Base-by-base conservation (phyloP, 2,329 filamentous ascomycete genomes). In the Clonostachys chloroleuca region DNA sequence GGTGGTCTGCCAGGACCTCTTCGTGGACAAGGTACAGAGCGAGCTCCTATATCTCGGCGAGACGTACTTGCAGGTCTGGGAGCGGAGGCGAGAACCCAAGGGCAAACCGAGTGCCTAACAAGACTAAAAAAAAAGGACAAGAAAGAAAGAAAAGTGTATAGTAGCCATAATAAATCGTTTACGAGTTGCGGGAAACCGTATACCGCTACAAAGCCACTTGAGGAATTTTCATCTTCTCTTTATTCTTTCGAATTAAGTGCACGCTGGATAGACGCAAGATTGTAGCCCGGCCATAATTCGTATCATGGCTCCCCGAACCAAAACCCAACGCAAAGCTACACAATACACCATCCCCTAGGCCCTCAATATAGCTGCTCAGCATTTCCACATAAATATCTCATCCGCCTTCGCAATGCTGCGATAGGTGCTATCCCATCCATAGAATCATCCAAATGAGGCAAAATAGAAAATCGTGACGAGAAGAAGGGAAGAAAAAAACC, bases 1-100 rank as follows among this genome's bases (percentile, higher is more conserved):
- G 94, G 81, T 95, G 46, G 87, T 95, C 49, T 86, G 92, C 47
- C 94, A 99, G 72, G 94, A 99, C 70, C 64, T 99, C 55, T 96
- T 87, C 63, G 92, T 99, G 7, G 89, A 96, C 62, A 85, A 86
- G 66, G 87, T 94, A 17, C 87, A 92, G 67, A 88, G 82, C 52
- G 92, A 99, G 73, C 79, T 95, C 57, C 65, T 99, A 54, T 95
- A 96, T 60, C 86, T 95, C 0, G 90, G 92, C 45, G 94, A 99
- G 76, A 88, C 88, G 47, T 97, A 97, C 73, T 69, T 97, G 49
- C 95, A 97, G 80, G 83, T 99, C 41, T 97, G 94, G 94, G 94
- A 97, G 73, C 78, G 87, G 65, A 81, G 91, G 67, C 85, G 80
- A 61, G 74, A 72, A 51, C 63, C 69, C 13, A 70, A 65, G 54